Percentiles rank a stretch among this genome's conserved stretches.
These are phyloP conservation scores for Cynara cardunculus DNA, from an alignment of 129 eudicot genomes.

Conservation along the genomic window DNA sequence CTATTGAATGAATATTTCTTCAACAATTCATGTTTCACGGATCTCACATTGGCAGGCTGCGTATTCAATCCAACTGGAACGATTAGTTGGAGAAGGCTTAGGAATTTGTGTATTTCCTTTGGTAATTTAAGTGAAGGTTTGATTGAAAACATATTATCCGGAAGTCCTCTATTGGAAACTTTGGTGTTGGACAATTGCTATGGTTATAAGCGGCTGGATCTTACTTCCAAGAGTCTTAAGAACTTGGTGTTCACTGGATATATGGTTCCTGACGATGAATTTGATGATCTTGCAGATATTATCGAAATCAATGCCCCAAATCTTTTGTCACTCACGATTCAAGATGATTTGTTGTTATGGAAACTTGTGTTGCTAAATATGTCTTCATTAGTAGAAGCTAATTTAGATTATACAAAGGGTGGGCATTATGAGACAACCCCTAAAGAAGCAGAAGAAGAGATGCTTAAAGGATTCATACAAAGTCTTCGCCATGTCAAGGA, in stretches of 20 bases:
- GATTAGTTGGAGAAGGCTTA: conserved; percentile 23
- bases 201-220: conserved; percentile 16
- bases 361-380: conserved; percentile 23
- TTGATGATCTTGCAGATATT: conserved; percentile 1
- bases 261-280: neutral
- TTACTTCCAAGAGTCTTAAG: conserved; percentile 18
- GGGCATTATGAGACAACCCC: neutral
- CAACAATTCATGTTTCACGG: conserved; percentile 18
- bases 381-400: conserved; percentile 18
- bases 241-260: conserved; percentile 14
- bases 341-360: neutral
- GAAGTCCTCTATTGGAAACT: conserved; percentile 21
- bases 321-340: conserved; percentile 16
- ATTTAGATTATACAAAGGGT: neutral
- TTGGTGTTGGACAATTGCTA: conserved; percentile 1
- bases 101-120: neutral
- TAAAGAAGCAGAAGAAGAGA: conserved; percentile 25
- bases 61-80: conserved; percentile 2
- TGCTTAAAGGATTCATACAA: conserved; percentile 17
- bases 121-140: conserved; percentile 8
- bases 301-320: conserved; percentile 27
- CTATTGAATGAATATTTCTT: conserved; percentile 7
- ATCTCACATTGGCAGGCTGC: conserved; percentile 9
- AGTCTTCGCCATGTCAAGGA: conserved; percentile 11
- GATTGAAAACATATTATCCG: conserved; percentile 21